Evolutionary conservation across 208 protist genomes (phyloP).

Genomic region (Crithidia brevicula): DNA sequence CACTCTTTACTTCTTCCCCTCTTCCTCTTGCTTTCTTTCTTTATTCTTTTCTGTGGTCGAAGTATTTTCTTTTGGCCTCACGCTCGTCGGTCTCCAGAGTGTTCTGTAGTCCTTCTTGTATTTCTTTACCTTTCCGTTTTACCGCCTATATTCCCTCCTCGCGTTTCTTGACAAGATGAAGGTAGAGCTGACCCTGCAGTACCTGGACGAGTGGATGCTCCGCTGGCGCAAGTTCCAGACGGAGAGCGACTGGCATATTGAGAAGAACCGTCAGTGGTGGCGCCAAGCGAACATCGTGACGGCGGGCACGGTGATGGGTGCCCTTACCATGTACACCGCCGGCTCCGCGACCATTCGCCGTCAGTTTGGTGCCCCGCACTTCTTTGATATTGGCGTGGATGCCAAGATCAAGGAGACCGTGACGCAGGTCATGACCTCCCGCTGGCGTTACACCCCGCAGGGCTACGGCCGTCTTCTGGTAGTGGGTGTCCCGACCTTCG

Average conservation of each 20-base stretch:
- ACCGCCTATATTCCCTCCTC: conserved; percentile 11
- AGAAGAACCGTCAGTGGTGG: conserved; percentile 89
- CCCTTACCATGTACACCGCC: conserved; percentile 70
- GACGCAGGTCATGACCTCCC: conserved; percentile 56
- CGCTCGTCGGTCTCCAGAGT: no score
- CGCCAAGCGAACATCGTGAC: conserved; percentile 64
- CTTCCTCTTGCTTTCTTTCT: conserved; percentile 11
- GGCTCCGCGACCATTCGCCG: conserved; percentile 75
- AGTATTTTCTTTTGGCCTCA: no score
- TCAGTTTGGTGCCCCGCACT: conserved; percentile 86
- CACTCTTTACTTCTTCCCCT: background rate
- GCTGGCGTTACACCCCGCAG: conserved; percentile 86
- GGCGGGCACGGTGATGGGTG: conserved; percentile 48
- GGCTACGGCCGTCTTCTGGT: conserved; percentile 81
- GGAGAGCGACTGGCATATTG: conserved; percentile 89
- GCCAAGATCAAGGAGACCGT: conserved; percentile 66
- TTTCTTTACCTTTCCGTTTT: conserved; percentile 19
- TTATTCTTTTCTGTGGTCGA: no score
- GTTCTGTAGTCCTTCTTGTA: conserved; percentile 6
- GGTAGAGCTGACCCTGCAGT: conserved; percentile 88
- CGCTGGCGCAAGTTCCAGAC: conserved; percentile 92
- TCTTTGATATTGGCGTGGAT: conserved; percentile 87
- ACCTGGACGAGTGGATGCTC: conserved; percentile 93
- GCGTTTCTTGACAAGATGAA: conserved; percentile 45
- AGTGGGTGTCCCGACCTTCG: conserved; percentile 78